Base-by-base conservation (phyloP, 2,329 filamentous ascomycete species). In the Xylariaceae sp. region DNA sequence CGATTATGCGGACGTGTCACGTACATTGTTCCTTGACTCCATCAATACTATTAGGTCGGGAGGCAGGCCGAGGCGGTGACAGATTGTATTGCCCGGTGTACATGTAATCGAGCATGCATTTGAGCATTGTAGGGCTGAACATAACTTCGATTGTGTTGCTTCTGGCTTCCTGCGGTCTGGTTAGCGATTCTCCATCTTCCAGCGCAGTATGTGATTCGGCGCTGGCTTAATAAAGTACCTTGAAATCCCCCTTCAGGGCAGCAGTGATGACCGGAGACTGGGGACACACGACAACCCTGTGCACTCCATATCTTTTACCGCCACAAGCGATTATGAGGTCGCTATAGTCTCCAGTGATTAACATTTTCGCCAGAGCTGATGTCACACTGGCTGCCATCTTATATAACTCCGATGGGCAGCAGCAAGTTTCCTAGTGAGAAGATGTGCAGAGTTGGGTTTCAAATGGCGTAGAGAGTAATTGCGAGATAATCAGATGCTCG, bases 221-320 rank as follows among this genome's bases (percentile, higher is more conserved):
- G 6, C n/a, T 1, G 26, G 13, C 23, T 11, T 21, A 3, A 15
- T 2, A 24, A 66, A 23, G 39, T 67, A 58, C 67, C 66, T 59
- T 60, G 64, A 57, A 70, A 45, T 26, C 56, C 51, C 57, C 51
- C 44, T 60, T 57, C 33, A 63, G 45, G 13, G 59, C 60, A 13
- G 58, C 49, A 7, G 45, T 44, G 8, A 68, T 48, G 18, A 66
- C 58, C 0, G 57, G 27, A 6, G 65, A 68, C 21, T 63, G 49
- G 1, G 53, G 7, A 45, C 62, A 67, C 4, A 68, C 44, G 13
- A 67, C 56, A 5, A 42, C 26, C 44, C 63, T 65, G 36, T 69
- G 65, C 4, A 67, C 64, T 7, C 55, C 58, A 46, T 66, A 66
- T 18, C 58, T 52, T 13, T 57, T 15, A 2, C 49, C 62, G 26